These are phyloP conservation scores for Cymodocea nodosa DNA, from an alignment of 116 monocot genomes.

Conservation along the genomic window DNA sequence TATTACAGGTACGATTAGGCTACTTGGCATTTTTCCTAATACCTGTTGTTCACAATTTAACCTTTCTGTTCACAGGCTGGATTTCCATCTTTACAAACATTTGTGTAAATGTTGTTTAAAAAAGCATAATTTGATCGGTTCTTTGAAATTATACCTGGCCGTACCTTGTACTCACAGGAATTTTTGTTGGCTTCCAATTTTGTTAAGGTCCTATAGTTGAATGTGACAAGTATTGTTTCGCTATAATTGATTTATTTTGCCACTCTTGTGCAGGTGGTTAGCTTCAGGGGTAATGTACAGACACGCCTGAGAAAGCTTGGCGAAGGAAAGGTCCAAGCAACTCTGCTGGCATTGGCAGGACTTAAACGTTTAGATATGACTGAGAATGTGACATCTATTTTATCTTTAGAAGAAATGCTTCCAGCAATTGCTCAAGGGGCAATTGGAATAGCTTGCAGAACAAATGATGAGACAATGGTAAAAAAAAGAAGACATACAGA, in stretches of 20 bases:
- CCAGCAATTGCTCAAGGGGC: slow-evolving; percentile 98
- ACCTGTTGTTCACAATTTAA: too few species aligned
- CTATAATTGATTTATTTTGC: not conserved
- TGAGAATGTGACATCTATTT: slow-evolving; percentile 63
- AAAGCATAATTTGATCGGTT: too few species aligned
- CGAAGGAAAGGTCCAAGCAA: slow-evolving; percentile 86
- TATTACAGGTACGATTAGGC: too few species aligned
- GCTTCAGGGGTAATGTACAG: slow-evolving; percentile 96
- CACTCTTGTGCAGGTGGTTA: slow-evolving; percentile 52
- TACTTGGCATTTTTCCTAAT: too few species aligned
- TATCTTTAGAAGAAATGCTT: slow-evolving; percentile 90
- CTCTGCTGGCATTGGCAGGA: slow-evolving; percentile 83
- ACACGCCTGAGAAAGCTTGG: slow-evolving; percentile 77
- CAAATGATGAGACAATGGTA: slow-evolving; percentile 83
- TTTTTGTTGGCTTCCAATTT: too few species aligned
- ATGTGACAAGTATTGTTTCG: not conserved
- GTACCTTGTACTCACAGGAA: too few species aligned
- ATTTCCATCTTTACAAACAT: too few species aligned
- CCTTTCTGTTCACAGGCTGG: too few species aligned
- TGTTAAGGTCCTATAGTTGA: too few species aligned
- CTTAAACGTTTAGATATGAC: slow-evolving; percentile 82
- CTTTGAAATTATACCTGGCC: too few species aligned
- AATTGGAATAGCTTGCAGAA: slow-evolving; percentile 97
- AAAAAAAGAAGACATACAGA: not conserved
- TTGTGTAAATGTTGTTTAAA: too few species aligned